phyloP scores from a whole-genome alignment of 306 rosid genomes.

The Gynostemma pentaphyllum region DNA sequence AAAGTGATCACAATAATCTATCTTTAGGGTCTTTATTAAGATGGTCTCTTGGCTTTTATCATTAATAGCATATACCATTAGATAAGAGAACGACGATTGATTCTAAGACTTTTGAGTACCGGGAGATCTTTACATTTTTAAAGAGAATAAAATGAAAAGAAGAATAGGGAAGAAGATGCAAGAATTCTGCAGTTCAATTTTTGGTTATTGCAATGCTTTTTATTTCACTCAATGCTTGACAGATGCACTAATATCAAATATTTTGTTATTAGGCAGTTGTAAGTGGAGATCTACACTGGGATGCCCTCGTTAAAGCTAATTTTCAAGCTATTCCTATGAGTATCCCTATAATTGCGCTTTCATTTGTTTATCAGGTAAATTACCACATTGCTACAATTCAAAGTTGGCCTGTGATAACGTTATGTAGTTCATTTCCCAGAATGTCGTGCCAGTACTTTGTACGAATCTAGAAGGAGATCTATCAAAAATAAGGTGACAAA shows the following conservation, averaged over 20 bases:
- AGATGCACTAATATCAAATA: neutral
- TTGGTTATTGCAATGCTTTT: neutral
- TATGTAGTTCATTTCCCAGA: conserved; percentile 37
- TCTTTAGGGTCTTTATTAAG: too few species aligned
- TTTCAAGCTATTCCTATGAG: conserved; percentile 79
- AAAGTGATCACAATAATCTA: too few species aligned
- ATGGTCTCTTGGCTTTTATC: too few species aligned
- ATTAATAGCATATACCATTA: too few species aligned
- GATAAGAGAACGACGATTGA: too few species aligned
- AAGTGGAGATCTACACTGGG: conserved; percentile 63
- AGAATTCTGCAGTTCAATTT: neutral
- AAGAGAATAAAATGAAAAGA: too few species aligned
- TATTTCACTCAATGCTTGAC: neutral
- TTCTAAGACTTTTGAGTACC: too few species aligned
- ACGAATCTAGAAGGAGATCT: conserved; percentile 78
- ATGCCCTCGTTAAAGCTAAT: conserved; percentile 64
- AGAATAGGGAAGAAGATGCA: too few species aligned
- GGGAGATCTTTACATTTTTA: too few species aligned
- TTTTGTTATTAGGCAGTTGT: conserved; percentile 50
- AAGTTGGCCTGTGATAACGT: conserved; percentile 10
- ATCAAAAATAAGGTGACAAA: conserved; percentile 67
- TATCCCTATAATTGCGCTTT: conserved; percentile 70
- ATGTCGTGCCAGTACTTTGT: conserved; percentile 79
- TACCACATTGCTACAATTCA: conserved; percentile 9
- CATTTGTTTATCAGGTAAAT: conserved; percentile 82